Conservation (phyloP, 208 protist genomes). For the Crithidia mellificae region DNA sequence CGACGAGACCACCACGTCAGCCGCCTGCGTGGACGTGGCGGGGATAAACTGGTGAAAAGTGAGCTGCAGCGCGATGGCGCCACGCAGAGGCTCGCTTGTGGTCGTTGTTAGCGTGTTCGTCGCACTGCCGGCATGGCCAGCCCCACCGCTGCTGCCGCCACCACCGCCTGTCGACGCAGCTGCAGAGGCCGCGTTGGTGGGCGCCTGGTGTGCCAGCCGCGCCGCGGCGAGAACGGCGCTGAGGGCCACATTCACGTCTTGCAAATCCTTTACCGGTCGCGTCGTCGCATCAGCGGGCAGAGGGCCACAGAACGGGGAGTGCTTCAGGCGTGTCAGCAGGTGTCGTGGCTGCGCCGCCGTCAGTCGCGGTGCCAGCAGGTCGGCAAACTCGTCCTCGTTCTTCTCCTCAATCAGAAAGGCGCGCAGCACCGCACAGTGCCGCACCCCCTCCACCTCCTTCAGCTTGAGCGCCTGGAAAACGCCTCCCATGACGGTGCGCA, state of each 20-base stretch:
- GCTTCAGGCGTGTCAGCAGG: slow-evolving; percentile 28
- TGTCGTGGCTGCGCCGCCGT: slow-evolving; percentile 6
- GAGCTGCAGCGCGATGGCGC: slow-evolving; percentile 41
- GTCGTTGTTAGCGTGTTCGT: not conserved
- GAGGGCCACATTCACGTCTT: slow-evolving; percentile 36
- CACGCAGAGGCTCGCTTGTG: slow-evolving; percentile 11
- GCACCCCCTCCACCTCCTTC: slow-evolving; percentile 23
- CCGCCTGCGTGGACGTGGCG: not conserved
- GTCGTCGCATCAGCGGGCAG: slow-evolving; percentile 21
- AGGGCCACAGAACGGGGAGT: slow-evolving; percentile 50
- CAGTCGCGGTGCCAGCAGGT: slow-evolving; percentile 31
- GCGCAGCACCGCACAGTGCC: slow-evolving; percentile 28
- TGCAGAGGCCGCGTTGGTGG: not conserved
- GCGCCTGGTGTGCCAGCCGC: not conserved
- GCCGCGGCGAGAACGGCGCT: slow-evolving; percentile 15
- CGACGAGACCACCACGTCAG: slow-evolving; percentile 39
- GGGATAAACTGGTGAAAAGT: slow-evolving; percentile 39
- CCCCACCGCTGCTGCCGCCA: no score
- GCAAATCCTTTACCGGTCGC: slow-evolving; percentile 25
- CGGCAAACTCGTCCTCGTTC: slow-evolving; percentile 19
- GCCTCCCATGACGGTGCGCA: slow-evolving; percentile 35
- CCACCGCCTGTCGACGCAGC: no score
- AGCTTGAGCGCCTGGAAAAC: slow-evolving; percentile 35
- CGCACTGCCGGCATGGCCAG: not conserved
- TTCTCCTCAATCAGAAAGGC: slow-evolving; percentile 31